Base-by-base conservation (phyloP, 2,329 filamentous ascomycete species). In the Dactylellina leptospora region DNA sequence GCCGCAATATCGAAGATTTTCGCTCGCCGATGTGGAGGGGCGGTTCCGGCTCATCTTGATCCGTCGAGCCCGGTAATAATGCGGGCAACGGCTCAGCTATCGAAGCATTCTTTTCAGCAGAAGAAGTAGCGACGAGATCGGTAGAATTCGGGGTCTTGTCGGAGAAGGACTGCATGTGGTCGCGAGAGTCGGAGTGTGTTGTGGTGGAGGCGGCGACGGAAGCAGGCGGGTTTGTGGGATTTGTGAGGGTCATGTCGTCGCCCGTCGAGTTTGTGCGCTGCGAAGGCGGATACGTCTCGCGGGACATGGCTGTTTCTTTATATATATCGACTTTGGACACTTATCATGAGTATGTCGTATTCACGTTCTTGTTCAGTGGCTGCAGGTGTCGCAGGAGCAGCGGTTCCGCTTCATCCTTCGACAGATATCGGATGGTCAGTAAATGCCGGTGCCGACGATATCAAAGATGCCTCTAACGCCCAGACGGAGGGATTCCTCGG, bases 221-320 rank as follows among this genome's bases (percentile, higher is more conserved):
- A 53, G 59, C 48, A 3, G 40, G 40, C 50, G 66, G 66, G 22
- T 71, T 58, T n/a, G 64, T 55, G 11, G 64, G 48, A 50, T 71
- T 62, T n/a, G 58, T 64, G 53, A 72, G 68, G 27, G 68, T 72
- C 68, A 72, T 72, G 33, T 72, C 68, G 68, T 72, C 68, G 44
- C 51, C 47, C 23, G 68, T 64, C 47, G 68, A 63, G 28, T 54
- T 64, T 28, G 68, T 59, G 22, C 53, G 53, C 23, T 63, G n/a
- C 10, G 59, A 64, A 22, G 59, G 28, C 42, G 68, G 38, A 45
- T 72, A 72, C 23, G 42, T 45, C 36, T 62, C 64, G 23, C 30
- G 56, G 18, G 56, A 13, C 64, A 71, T 71, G n/a, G 22, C 28
- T n/a, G n/a, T n/a, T n/a, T n/a, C n/a, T n/a, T n/a, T n/a, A n/a